A percentile compares a stretch with the other conserved stretches of the same genome.
These are phyloP conservation scores for Dryas alaskensis DNA, from an alignment of 306 rosid species.

Conservation along the genomic window DNA sequence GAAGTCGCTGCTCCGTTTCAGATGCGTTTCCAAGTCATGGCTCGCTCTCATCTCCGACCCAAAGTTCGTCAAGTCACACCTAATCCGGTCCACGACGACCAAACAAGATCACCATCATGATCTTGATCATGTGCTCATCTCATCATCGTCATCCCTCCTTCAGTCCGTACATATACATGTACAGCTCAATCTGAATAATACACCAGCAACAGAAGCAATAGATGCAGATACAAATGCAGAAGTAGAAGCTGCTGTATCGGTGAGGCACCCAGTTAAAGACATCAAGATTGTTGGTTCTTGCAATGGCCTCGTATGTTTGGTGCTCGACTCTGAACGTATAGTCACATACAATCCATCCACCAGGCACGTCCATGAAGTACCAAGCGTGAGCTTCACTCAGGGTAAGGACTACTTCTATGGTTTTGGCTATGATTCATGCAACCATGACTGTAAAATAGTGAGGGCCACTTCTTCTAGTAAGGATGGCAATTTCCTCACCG, in stretches of 20 bases:
- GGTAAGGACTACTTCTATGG: slow-evolving; percentile 23
- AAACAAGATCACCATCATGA: not conserved
- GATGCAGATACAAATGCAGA: not conserved
- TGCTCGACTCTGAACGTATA: slow-evolving; percentile 4
- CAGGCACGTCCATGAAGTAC: slow-evolving; percentile 9
- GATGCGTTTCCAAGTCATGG: slow-evolving; percentile 21
- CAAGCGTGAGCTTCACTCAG: no score
- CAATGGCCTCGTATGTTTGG: slow-evolving; percentile 12
- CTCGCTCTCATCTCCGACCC: slow-evolving; percentile 22
- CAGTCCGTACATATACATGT: slow-evolving; percentile 7
- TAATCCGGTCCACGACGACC: not conserved
- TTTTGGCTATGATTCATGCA: slow-evolving; percentile 10
- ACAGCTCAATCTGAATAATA: not conserved
- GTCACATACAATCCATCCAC: slow-evolving; percentile 19
- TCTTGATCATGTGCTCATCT: no score
- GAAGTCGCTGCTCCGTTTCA: slow-evolving; percentile 21
- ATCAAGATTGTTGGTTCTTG: slow-evolving; percentile 20
- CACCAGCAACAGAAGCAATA: not conserved
- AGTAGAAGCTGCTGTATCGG: no score
- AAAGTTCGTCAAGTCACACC: slow-evolving; percentile 20
- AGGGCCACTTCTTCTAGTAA: slow-evolving; percentile 15
- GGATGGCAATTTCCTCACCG: not conserved
- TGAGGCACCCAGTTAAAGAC: not conserved
- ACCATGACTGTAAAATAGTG: slow-evolving; percentile 9
- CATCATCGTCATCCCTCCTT: not conserved